Base-by-base conservation (phyloP, 208 protist species). In the Trypanosoma vivax region DNA sequence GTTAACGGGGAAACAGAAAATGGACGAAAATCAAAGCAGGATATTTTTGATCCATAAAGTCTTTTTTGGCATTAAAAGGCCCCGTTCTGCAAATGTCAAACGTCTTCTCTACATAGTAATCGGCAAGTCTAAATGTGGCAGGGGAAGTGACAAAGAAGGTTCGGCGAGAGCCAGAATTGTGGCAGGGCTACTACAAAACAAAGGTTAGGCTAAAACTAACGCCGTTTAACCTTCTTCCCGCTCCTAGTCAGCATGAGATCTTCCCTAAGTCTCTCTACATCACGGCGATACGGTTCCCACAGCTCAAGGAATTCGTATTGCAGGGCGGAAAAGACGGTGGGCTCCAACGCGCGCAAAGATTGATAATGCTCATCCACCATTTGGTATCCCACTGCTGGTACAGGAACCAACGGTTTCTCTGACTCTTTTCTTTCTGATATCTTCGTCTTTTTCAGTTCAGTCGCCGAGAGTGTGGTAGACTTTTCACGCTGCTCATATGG, bases 271-370 rank as follows among this genome's bases (percentile, higher is more conserved):
- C 76, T 65, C 40, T 90, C 80, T 60, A 94, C 83, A 62, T 91
- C 83, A 1, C 41, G 64, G 19, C 79, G 74, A 56, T 90, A 90
- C 16, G 82, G 83, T 63, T 89, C 80, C 83, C 87, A 94, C 50
- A 79, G 30, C 33, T 79, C 70, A 18, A 94, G 31, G 7, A 94
- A 86, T 24, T 60, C 63, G 45, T 74, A 70, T 38, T 94, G 80
- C 25, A 93, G 63, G 0, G 76, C 70, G 10, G 76, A 67, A 52
- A 83, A 87, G 43, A 93, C 56, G 6, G 86, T 93, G 16, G 86
- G 86, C 60, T 90, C 86, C 6, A 90, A 75, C 24, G 73, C 70
- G 25, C 80, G 80, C 37, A 93, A 59, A 21, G 54, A 49, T 21
- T 65, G 65, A 50, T 91, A 94, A 18, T 66, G 65, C 30, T 67